Evolutionary conservation across 176 grass and related monocot genomes (phyloP), one percentile per base, ranked within the genome.

Genomic region (Triticum monococcum): DNA sequence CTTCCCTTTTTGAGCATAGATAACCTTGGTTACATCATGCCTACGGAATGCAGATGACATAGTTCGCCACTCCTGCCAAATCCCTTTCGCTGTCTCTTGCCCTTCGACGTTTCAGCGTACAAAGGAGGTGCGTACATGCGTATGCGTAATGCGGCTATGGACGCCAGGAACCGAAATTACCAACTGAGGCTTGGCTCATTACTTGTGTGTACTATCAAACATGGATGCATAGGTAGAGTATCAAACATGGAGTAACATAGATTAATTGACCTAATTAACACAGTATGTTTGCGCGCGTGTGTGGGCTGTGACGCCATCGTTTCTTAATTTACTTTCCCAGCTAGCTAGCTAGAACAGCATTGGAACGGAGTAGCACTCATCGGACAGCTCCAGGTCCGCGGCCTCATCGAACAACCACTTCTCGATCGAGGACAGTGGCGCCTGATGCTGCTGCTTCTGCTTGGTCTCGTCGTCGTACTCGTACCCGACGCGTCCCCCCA

Each of bases 381-480:
- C 68, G 28, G 88, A 85, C 17, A 88, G 85, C 45, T 85, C 85
- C 85, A 93, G 72, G 79, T 87, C 89, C 2, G 82, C 65, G 9
- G 90, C 77, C 74, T 97, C 95, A 8, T 97, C 90, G 3, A 97
- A 78, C 68, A 97, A 78, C 95, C 95, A 97, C 79, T 91, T 90
- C 83, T 97, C 95, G 48, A 97, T 89, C 25, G 91, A 72, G 13
- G 83, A 92, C 88, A 97, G 68, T 1, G 88, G 90, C 65, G 83
- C 25, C 7, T 79, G 69, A 2, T 68, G 66, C 33, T 59, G 77
- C n/a, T 61, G 52, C 1, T 36, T 36, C 13, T 31, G 28, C 0
- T n/a, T 12, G 25, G 73, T 68, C 82, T 87, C 37, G 62, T 64
- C 31, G 54, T 73, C 86, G 1, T 89, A 54, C 8, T 17, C 12